Conservation (phyloP, 331 rosid genomes). For the Stylosanthes scabra region DNA sequence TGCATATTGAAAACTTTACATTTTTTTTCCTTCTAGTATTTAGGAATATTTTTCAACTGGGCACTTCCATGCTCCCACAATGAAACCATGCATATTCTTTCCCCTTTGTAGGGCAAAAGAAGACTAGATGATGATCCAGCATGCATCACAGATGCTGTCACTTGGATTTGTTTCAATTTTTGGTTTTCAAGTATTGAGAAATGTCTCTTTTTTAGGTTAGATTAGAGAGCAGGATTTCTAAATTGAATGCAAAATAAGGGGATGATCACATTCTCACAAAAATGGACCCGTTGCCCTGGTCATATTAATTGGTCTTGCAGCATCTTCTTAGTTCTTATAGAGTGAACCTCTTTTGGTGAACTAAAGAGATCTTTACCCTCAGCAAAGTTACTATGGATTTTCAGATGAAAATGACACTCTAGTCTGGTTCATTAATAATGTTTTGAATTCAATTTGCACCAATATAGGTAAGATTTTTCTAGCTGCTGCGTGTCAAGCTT, state of each 20-base stretch:
- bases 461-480: constrained; percentile 1
- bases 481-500: not conserved
- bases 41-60: constrained; percentile 12
- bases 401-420: not conserved
- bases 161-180: constrained; percentile 50
- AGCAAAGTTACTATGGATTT: not conserved
- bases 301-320: constrained; percentile 8
- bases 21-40: not conserved
- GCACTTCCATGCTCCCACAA: constrained; percentile 41
- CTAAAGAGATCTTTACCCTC: not conserved
- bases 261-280: constrained; percentile 5
- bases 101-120: constrained; percentile 65
- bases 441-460: not conserved
- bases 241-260: constrained; percentile 24
- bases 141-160: constrained; percentile 44
- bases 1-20: not conserved
- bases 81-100: constrained; percentile 52
- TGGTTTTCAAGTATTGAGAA: constrained; percentile 44
- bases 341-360: not conserved
- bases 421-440: constrained; percentile 21
- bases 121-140: constrained; percentile 68
- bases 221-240: constrained; percentile 32
- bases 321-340: not conserved
- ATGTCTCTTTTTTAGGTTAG: constrained; percentile 39
- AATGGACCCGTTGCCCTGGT: not conserved